These are phyloP conservation scores for Phanerodontia chrysosporium DNA, from an alignment of 768 basidiomycete species.

Conservation along the genomic window DNA sequence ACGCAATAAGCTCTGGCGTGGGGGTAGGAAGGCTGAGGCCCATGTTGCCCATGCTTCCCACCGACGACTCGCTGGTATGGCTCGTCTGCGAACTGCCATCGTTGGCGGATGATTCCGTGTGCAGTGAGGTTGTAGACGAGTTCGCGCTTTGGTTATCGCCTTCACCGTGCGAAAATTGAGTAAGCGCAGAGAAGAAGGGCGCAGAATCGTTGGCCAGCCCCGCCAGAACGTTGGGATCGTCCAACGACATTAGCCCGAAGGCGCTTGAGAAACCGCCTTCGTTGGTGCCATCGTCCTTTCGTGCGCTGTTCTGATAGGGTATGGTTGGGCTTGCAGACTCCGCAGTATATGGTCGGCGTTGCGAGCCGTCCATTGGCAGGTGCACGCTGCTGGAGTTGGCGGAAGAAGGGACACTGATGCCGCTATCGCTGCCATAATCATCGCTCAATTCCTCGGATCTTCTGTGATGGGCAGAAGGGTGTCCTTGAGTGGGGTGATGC, in stretches of 20 bases:
- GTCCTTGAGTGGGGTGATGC: slow-evolving; percentile 8
- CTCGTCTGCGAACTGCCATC: slow-evolving; percentile 19
- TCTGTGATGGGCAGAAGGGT: slow-evolving; percentile 6
- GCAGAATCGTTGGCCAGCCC: slow-evolving; percentile 53
- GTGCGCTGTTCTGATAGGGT: slow-evolving; percentile 6
- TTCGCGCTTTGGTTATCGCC: neutral
- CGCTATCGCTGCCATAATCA: slow-evolving; percentile 38
- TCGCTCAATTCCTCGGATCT: slow-evolving; percentile 22
- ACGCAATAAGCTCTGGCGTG: slow-evolving; percentile 24
- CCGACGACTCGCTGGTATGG: slow-evolving; percentile 8
- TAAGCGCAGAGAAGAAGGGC: slow-evolving; percentile 52
- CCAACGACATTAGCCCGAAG: slow-evolving; percentile 74
- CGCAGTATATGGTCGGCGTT: slow-evolving; percentile 3
- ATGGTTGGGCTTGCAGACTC: slow-evolving; percentile 4
- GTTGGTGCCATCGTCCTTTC: slow-evolving; percentile 21
- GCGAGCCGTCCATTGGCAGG: slow-evolving; percentile 35
- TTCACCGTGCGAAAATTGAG: neutral
- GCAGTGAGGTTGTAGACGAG: slow-evolving; percentile 8
- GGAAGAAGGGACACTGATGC: slow-evolving; percentile 45
- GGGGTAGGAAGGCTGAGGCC: slow-evolving; percentile 34
- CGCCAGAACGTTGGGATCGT: slow-evolving; percentile 66
- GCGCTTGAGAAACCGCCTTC: slow-evolving; percentile 37
- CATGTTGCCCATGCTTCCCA: slow-evolving; percentile 15
- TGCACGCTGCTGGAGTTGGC: slow-evolving; percentile 51
- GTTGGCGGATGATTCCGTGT: neutral